Evolutionary conservation across 371 early-diverging fungal genomes (phyloP), one percentile per base, ranked within the genome.

Genomic region (Mucor piriformis): DNA sequence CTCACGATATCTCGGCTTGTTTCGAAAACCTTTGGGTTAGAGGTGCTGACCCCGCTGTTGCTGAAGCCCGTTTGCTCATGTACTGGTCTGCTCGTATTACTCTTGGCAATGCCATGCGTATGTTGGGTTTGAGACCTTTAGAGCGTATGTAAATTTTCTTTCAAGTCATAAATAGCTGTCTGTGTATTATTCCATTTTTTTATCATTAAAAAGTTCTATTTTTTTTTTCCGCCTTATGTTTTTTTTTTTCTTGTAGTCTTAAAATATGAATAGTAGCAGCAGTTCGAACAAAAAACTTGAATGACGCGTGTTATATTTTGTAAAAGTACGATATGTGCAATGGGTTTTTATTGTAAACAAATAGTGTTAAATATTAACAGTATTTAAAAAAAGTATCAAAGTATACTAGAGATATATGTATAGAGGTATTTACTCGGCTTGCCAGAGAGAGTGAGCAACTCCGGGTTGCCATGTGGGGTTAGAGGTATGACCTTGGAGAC

Each of bases 21-120:
- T 86, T 94, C 60, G 95, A 93, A 66, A 68, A 74, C 24, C 72
- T 99, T 50, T 91, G 88, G 79, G 99, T 99, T 33, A 78, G 83
- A 70, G 90, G 89, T 70, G 84, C 88, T 46, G 88, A 88, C 42
- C 73, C 84, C 64, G 85, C 92, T 11, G 59, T 96, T 32, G 98
- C 99, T 25, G 83, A 85, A 50, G 81, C 85, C 27, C 82, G 97
- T 58, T 73, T 95, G 58, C 76, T 88, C 44, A 76, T 95, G 73
- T 92, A 89, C 56, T 83, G 81, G 76, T 69, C 88, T 54, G 92
- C 93, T 21, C 79, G 92, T 27, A 82, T 88, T 49, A 89, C 92
- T 10, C 79, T 97, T n/a, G 90, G 92, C 37, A 93, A 94, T 70
- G 95, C 88, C 24, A 76, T 97, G 73, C 76, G 80, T 48, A 63